These are phyloP conservation scores for Cladorrhinum sp. DNA, from an alignment of 2,329 filamentous ascomycete species.

Conservation along the genomic window DNA sequence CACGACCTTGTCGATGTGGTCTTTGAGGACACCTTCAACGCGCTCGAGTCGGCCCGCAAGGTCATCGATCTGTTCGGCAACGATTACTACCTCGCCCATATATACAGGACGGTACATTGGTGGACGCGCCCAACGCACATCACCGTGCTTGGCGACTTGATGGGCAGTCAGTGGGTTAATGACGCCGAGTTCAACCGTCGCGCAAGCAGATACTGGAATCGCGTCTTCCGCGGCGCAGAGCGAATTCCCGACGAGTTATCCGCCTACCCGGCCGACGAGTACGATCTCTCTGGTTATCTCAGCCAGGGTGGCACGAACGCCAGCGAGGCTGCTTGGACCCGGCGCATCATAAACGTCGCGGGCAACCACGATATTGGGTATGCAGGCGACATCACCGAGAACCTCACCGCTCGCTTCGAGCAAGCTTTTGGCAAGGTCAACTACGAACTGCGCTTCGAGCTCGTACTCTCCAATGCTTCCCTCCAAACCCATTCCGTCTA, in stretches of 20 bases:
- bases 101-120: conserved; percentile 81
- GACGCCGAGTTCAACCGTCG: conserved; percentile 78
- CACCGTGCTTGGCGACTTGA: conserved; percentile 81
- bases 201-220: conserved; percentile 72
- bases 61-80: conserved; percentile 86
- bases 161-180: conserved; percentile 93
- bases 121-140: conserved; percentile 84
- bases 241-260: conserved; percentile 59
- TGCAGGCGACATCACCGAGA: conserved; percentile 79
- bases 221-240: conserved; percentile 68
- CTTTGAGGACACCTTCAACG: conserved; percentile 65
- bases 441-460: conserved; percentile 77
- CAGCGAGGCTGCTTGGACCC: conserved; percentile 58
- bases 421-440: conserved; percentile 80
- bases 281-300: conserved; percentile 50
- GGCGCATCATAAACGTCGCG: conserved; percentile 79
- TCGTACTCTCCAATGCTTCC: conserved; percentile 44
- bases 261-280: conserved; percentile 45
- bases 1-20: conserved; percentile 61
- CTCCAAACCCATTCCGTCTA: conserved; percentile 37
- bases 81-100: conserved; percentile 90
- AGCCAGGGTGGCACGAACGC: conserved; percentile 45
- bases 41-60: conserved; percentile 69
- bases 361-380: conserved; percentile 98
- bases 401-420: conserved; percentile 78